phyloP scores from a whole-genome alignment of 306 rosid species.

The Senna siamea region DNA sequence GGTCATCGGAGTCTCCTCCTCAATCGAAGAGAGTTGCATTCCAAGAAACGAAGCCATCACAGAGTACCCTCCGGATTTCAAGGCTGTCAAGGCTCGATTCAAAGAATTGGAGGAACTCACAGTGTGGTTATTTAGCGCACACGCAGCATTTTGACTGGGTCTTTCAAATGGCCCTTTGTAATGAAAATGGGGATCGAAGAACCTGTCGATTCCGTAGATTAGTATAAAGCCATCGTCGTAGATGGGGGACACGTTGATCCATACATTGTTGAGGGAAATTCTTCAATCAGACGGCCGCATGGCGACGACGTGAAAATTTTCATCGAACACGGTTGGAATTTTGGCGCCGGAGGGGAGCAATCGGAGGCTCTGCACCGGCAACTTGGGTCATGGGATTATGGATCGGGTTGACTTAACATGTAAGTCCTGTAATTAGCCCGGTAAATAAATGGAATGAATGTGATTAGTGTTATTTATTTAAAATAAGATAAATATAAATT shows the following conservation, averaged over 20 bases:
- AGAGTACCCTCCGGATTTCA: slow-evolving; percentile 52
- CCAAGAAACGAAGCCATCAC: slow-evolving; percentile 70
- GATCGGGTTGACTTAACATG: too few species aligned
- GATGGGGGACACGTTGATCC: slow-evolving; percentile 48
- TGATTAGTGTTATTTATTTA: too few species aligned
- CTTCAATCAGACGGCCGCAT: slow-evolving; percentile 35
- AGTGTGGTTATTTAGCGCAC: slow-evolving; percentile 36
- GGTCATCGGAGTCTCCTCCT: slow-evolving; percentile 52
- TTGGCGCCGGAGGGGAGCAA: slow-evolving; percentile 61
- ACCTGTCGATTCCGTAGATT: slow-evolving; percentile 57
- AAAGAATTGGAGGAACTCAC: slow-evolving; percentile 42
- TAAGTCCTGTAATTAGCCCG: too few species aligned
- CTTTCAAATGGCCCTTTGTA: slow-evolving; percentile 18
- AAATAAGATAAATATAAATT: too few species aligned
- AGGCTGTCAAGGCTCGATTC: slow-evolving; percentile 52
- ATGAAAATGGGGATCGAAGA: slow-evolving; percentile 60
- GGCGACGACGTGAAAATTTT: slow-evolving; percentile 57
- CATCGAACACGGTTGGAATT: slow-evolving; percentile 66
- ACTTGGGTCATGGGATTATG: too few species aligned
- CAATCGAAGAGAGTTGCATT: slow-evolving; percentile 54
- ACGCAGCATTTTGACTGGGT: slow-evolving; percentile 27
- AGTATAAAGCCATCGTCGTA: slow-evolving; percentile 66
- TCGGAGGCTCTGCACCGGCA: slow-evolving; percentile 55
- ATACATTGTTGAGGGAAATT: slow-evolving; percentile 57
- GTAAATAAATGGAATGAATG: too few species aligned